These are phyloP conservation scores for Osmozyma mogii DNA, from an alignment of 805 yeast genomes.

Conservation along the genomic window DNA sequence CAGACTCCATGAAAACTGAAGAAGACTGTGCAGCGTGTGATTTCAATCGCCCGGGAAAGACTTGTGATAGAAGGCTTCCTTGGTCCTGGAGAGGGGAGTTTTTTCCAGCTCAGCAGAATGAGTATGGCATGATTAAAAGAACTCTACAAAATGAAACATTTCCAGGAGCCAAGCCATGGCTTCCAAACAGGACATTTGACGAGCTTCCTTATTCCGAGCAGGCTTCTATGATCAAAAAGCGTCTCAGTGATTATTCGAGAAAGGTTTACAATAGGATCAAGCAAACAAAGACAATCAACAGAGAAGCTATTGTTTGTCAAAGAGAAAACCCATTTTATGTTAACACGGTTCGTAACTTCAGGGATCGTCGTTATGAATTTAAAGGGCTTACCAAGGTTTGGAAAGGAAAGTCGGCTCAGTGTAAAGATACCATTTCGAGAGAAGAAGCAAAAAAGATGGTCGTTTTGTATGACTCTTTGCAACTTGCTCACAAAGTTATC, in stretches of 20 bases:
- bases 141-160: constrained; percentile 74
- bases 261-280: constrained; percentile 79
- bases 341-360: constrained; percentile 84
- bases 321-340: constrained; percentile 96
- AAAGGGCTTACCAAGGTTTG: constrained; percentile 90
- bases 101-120: constrained; percentile 84
- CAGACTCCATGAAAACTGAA: constrained; percentile 93
- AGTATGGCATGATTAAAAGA: constrained; percentile 81
- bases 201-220: constrained; percentile 75
- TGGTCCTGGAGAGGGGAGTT: constrained; percentile 99
- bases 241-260: constrained; percentile 75
- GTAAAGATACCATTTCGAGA: constrained; percentile 49
- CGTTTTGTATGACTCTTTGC: constrained; percentile 88
- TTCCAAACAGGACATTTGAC: constrained; percentile 59
- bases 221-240: constrained; percentile 62
- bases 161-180: constrained; percentile 51
- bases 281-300: constrained; percentile 72
- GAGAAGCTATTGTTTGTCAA: constrained; percentile 94
- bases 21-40: constrained; percentile 97
- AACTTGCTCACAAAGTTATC: constrained; percentile 94
- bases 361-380: constrained; percentile 94
- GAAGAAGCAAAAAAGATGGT: constrained; percentile 96
- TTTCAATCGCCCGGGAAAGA: constrained; percentile 90
- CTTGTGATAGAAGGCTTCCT: constrained; percentile 81
- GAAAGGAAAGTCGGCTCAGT: constrained; percentile 69